Evolutionary conservation across 2,329 filamentous ascomycete genomes (phyloP).

Genomic region (Ceratocystis destructans): DNA sequence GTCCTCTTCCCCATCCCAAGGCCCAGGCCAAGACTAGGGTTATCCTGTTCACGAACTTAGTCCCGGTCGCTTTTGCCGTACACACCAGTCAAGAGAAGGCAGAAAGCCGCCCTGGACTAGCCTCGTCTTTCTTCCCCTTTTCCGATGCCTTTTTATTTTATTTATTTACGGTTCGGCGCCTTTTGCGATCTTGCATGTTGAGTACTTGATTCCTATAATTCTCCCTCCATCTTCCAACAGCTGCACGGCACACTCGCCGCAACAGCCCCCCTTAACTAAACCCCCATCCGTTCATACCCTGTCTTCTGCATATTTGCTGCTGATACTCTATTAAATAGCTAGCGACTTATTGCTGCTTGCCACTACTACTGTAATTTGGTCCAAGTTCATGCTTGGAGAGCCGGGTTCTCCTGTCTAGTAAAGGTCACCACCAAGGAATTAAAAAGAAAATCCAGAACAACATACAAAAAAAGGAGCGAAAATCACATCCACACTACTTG

Average conservation of each 20-base stretch:
- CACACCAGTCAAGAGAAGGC: background rate
- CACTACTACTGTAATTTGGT: conserved; percentile 2
- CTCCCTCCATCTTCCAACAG: background rate
- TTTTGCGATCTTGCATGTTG: background rate
- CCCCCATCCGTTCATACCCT: background rate
- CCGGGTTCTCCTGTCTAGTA: conserved; percentile 5
- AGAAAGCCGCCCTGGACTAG: background rate
- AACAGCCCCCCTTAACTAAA: no score
- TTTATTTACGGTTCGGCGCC: background rate
- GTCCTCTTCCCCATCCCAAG: background rate
- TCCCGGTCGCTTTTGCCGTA: background rate
- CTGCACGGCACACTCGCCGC: background rate
- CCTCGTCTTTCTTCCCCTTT: background rate
- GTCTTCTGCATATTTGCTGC: background rate
- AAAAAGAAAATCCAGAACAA: background rate
- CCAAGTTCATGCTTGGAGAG: conserved; percentile 4
- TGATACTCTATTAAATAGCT: background rate
- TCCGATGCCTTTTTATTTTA: background rate
- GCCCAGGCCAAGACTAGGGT: background rate
- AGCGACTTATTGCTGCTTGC: background rate
- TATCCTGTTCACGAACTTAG: background rate
- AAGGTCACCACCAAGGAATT: background rate
- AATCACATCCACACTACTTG: background rate
- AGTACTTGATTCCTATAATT: background rate
- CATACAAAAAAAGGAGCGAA: background rate